These are phyloP conservation scores for Aquilaria sinensis DNA, from an alignment of 345 rosid species.

Conservation along the genomic window DNA sequence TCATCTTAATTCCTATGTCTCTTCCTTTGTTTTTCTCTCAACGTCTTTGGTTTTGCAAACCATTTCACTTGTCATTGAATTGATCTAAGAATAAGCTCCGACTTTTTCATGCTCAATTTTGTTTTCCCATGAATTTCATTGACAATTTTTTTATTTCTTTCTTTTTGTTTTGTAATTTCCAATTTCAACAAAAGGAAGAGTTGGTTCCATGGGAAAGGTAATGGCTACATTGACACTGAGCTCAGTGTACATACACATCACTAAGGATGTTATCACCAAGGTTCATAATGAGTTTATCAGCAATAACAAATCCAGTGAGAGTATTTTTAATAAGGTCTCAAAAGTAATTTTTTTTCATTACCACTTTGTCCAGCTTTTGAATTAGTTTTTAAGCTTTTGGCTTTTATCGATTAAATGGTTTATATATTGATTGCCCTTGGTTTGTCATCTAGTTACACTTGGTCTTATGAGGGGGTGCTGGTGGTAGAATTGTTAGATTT, in stretches of 20 bases:
- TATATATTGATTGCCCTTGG: not conserved
- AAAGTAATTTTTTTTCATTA: slow-evolving; percentile 42
- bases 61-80: slow-evolving; percentile 12
- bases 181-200: slow-evolving; percentile 10
- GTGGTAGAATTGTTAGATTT: slow-evolving; percentile 34
- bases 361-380: not conserved
- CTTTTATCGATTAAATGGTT: not conserved
- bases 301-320: slow-evolving; percentile 80
- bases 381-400: not conserved
- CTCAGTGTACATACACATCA: slow-evolving; percentile 75
- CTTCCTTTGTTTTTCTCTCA: slow-evolving; percentile 15
- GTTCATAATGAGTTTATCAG: slow-evolving; percentile 84
- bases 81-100: not conserved
- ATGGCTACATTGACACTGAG: slow-evolving; percentile 64
- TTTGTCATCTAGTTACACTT: too few relatives aligned
- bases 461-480: slow-evolving; percentile 4
- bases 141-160: not conserved
- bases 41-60: slow-evolving; percentile 12
- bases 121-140: not conserved
- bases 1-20: slow-evolving; percentile 37
- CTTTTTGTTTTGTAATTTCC: too few relatives aligned
- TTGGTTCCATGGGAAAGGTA: slow-evolving; percentile 5
- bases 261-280: slow-evolving; percentile 82
- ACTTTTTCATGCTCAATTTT: not conserved
- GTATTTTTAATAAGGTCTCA: slow-evolving; percentile 77